Conservation (phyloP, 1,284 basidiomycete genomes). For the Ganoderma lucidum region DNA sequence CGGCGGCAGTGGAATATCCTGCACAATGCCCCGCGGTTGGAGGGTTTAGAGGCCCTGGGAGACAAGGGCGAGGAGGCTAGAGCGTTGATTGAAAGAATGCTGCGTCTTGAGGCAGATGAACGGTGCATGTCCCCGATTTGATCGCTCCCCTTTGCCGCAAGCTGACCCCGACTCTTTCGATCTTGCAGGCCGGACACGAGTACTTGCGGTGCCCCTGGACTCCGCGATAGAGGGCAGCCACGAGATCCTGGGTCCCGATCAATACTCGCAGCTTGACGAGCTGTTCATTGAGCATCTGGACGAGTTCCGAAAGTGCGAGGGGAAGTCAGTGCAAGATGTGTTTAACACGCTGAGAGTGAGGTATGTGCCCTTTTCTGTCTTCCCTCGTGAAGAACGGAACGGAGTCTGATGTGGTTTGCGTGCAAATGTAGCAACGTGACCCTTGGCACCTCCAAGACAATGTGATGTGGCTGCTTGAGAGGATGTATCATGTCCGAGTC, state of each 20-base stretch:
- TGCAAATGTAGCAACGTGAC: too few species aligned
- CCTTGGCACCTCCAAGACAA: too few species aligned
- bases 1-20: slow-evolving; percentile 93
- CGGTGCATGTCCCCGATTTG: slow-evolving; percentile 56
- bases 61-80: slow-evolving; percentile 91
- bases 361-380: slow-evolving; percentile 51
- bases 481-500: too few species aligned
- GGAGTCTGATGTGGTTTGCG: too few species aligned
- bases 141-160: background rate
- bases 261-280: slow-evolving; percentile 88
- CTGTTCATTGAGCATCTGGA: slow-evolving; percentile 93
- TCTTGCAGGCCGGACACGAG: slow-evolving; percentile 82
- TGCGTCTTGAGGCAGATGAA: slow-evolving; percentile 76
- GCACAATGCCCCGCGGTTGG: slow-evolving; percentile 56
- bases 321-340: slow-evolving; percentile 89
- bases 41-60: slow-evolving; percentile 80
- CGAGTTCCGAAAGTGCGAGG: slow-evolving; percentile 97
- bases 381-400: too few species aligned
- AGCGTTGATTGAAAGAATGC: slow-evolving; percentile 80
- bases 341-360: slow-evolving; percentile 93
- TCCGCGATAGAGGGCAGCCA: slow-evolving; percentile 53
- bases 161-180: background rate
- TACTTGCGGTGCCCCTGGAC: slow-evolving; percentile 65
- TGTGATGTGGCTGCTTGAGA: too few species aligned
- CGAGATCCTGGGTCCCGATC: slow-evolving; percentile 85